Percentiles rank a stretch among this genome's conserved stretches.
Evolutionary conservation across 305 asterid genomes (phyloP).

Genomic region (Striga hermonthica): DNA sequence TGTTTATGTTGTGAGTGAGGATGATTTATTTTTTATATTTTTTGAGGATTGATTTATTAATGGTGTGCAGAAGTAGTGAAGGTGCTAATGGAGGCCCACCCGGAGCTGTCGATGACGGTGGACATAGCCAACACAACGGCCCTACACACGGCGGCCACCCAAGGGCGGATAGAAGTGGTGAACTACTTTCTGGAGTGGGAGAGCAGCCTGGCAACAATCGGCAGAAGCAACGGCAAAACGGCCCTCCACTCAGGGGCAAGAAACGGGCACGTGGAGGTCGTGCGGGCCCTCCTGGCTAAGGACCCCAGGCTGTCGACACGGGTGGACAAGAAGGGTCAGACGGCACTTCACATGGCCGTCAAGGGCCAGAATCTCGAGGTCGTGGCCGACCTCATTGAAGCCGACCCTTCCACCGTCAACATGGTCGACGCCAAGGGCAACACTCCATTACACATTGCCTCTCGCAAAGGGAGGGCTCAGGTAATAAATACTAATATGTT

Average conservation of each 20-base stretch:
- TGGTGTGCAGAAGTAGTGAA: constrained; percentile 79
- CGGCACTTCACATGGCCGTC: constrained; percentile 58
- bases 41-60: too few relatives aligned
- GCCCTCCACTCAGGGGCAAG: constrained; percentile 55
- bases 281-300: constrained; percentile 38
- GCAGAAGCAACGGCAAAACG: constrained; percentile 53
- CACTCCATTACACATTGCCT: constrained; percentile 47
- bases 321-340: constrained; percentile 54
- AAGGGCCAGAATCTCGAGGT: constrained; percentile 51
- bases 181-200: constrained; percentile 58
- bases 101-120: constrained; percentile 83
- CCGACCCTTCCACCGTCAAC: constrained; percentile 41
- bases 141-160: constrained; percentile 74
- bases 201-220: constrained; percentile 63
- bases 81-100: constrained; percentile 72
- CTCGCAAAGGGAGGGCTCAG: constrained; percentile 51
- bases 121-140: constrained; percentile 83
- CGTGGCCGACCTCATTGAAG: constrained; percentile 43
- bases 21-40: too few relatives aligned
- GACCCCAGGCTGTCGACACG: constrained; percentile 37
- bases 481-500: constrained; percentile 16
- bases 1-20: too few relatives aligned
- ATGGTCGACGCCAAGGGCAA: constrained; percentile 53
- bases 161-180: constrained; percentile 76
- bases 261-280: constrained; percentile 46